Base-by-base conservation (phyloP, 2,329 filamentous ascomycete genomes). In the Aspergillus sp. region DNA sequence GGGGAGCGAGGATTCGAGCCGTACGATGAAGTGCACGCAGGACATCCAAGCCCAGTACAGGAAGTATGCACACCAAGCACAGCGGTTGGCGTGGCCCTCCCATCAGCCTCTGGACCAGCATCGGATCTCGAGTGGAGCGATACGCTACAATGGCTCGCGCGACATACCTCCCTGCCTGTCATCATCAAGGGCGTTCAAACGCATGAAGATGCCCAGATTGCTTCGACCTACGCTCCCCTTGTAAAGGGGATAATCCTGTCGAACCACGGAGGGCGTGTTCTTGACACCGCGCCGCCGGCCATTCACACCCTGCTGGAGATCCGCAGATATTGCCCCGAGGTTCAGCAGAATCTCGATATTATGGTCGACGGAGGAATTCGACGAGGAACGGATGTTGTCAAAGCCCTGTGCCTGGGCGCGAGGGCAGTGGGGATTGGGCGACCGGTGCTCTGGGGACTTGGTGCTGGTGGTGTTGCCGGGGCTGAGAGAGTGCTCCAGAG, bases 161-260 rank as follows among this genome's bases (percentile, higher is more conserved):
- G 86, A 73, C 90, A 96, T 66, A 97, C 93, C 0, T 79, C 87
- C 53, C 82, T 97, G 66, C 93, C 93, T 2, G 91, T 98, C 62
- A 87, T 98, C 39, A 80, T 98, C 54, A 98, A 98, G 81, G 93
- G 95, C 23, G 71, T 98, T 19, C 93, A 98, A 76, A 95, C 92
- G 14, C 92, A 96, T 67, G 93, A 98, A 76, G 95, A 98, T 71
- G 93, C 92, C 0, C 91, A 90, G 70, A 80, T 96, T 55, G 93
- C 93, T 3, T 85, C 87, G 6, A 80, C 86, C 59, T 80, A 87
- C 69, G 84, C 90, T 31, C 86, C 87, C 3, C 87, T 90, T 64
- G 84, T 97, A 35, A 85, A 86, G 68, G 93, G 89, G 8, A 89
- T 97, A 57, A 90, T 97, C 55, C 80, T 98, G 17, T 96, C 90